Base-by-base conservation (phyloP, 108 stramenopile species). In the Schizochytrium sp. region DNA sequence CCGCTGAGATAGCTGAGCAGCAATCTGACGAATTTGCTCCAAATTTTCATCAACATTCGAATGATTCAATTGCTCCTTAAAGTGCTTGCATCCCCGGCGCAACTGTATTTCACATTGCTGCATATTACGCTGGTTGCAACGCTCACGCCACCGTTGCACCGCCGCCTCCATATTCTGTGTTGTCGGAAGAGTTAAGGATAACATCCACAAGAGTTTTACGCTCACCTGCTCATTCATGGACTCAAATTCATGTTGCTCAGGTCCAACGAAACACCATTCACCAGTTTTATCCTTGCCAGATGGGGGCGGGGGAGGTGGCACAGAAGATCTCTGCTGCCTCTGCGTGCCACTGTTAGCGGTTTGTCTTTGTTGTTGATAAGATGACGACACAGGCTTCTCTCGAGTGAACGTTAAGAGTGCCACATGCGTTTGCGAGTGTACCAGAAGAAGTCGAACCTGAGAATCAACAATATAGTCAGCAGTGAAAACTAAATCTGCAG, bases 361-460 rank as follows among this genome's bases (percentile, higher is more conserved):
- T 28, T 28, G 28, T 28, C 28, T 28, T 28, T 28, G 28, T 28
- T 28, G 28, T 28, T 0, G 28, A 28, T 28, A 28, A 28, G 28
- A 28, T 28, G 28, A 28, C 28, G 28, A 28, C 28, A 28, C 28
- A 28, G 28, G 28, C 28, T 28, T 28, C 28, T 28, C 28, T 28
- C 28, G 28, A 28, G 28, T 28, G 28, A 28, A 69, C 3, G 64
- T 69, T 44, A 69, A 15, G 19, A 83, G 53, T 13, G 76, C 76
- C 5, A 83, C 76, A 40, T 83, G 76, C 45, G 76, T 83, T 53
- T 83, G 76, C 45, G 76, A 55, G 76, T 83, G 76, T 1, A 83
- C 50, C 8, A 83, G 28, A 2, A 83, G n/a, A 53, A 55, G 53
- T 40, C 50, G 28, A 10, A 83, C 13, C 5, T 44, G 7, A 10